Evolutionary conservation across 768 basidiomycete species (phyloP).

Genomic region (Cantharellus anzutake): DNA sequence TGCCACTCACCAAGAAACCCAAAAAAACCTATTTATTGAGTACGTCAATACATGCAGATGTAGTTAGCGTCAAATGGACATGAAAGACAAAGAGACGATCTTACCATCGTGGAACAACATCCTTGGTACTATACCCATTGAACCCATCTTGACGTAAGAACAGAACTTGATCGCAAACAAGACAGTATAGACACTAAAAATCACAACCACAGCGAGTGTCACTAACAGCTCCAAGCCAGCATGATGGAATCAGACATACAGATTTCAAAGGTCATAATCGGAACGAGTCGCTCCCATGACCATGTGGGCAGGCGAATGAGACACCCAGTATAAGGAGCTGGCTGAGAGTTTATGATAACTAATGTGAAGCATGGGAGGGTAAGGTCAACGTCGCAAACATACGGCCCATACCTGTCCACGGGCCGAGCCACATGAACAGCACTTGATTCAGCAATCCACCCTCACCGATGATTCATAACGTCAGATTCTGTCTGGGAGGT

Average conservation of each 20-base stretch:
- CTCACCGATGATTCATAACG: background rate
- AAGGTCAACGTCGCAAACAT: background rate
- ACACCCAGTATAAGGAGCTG: constrained; percentile 1
- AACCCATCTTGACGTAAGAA: background rate
- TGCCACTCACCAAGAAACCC: no score
- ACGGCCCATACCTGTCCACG: background rate
- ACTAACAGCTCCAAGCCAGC: no score
- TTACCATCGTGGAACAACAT: background rate
- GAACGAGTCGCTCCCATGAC: background rate
- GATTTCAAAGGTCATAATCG: background rate
- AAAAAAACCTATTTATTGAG: no score
- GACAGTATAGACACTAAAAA: no score
- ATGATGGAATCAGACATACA: background rate
- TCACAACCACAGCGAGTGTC: no score
- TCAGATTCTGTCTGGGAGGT: background rate
- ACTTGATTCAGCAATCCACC: background rate
- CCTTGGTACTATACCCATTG: background rate
- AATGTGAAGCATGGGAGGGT: background rate
- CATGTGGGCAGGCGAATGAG: background rate
- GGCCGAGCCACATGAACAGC: background rate
- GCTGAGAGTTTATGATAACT: background rate
- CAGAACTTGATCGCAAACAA: background rate
- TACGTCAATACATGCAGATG: no score
- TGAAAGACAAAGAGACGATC: background rate
- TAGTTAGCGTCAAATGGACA: no score